Base-by-base conservation (phyloP, 257 asterid species). In the Nicotiana paniculata region DNA sequence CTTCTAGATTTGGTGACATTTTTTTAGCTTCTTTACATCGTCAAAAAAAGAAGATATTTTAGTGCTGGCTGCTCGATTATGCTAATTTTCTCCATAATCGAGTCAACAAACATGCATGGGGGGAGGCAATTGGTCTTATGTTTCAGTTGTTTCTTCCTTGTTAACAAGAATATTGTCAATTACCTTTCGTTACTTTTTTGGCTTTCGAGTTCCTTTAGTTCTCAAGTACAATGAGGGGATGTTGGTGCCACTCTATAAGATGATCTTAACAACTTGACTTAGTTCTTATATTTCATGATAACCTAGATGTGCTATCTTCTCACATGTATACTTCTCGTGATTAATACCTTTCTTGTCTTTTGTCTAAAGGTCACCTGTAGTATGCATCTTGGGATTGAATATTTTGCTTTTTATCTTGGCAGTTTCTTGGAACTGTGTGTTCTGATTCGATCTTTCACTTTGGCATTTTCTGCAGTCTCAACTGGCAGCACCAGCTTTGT, bases 401-500 rank as follows among this genome's bases (percentile, higher is more conserved):
- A 75, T 75, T 39, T 24, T 75, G 63, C 62, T 75, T 13, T 75
- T 48, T 17, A 75, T 75, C 43, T 75, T 75, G 63, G 46, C 37
- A 75, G 79, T 75, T 75, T 43, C 62, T 75, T 75, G 37, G 62
- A 7, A 51, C 28, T 11, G 3, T 75, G 28, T 15, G 62, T 75
- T 75, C 53, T 75, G 4, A 51, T 75, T 51, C 51, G 63, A 51
- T 75, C 24, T 26, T 74, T 75, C 24, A 24, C 43, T 74, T 74
- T 15, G 63, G 51, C 43, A 9, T 82, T 86, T 59, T 80, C 62
- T 89, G 83, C 91, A 95, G 99, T 89, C 91, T 95, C 87, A 95
- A 95, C 88, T 95, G 99, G 99, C 99, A 95, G 91, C 99, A 95
- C 88, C 99, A 95, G 89, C 96, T 95, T 51, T 95, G 99, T 84